These are phyloP conservation scores for Pecoramyces ruminantium DNA, from an alignment of 192 early-diverging fungal genomes.

Conservation along the genomic window DNA sequence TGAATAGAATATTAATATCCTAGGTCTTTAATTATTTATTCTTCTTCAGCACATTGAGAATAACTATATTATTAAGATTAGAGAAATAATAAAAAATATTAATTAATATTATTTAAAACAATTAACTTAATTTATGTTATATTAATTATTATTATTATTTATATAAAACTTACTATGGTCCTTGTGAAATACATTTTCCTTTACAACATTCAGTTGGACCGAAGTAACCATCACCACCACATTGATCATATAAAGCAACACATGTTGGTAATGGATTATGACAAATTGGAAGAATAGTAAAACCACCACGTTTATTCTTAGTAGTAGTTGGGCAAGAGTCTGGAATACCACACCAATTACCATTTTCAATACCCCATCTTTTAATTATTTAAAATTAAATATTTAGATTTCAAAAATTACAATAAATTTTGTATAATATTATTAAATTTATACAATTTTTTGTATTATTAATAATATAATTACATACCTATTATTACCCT, in stretches of 20 bases:
- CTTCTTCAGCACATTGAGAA: too few species aligned
- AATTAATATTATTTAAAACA: too few species aligned
- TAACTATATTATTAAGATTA: too few species aligned
- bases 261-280: neutral
- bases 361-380: neutral
- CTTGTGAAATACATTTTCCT: neutral
- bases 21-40: too few species aligned
- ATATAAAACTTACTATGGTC: neutral
- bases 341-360: neutral
- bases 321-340: neutral
- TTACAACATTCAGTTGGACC: neutral
- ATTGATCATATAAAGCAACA: neutral
- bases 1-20: too few species aligned
- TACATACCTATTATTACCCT: neutral
- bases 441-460: too few species aligned
- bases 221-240: neutral
- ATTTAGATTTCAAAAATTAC: too few species aligned
- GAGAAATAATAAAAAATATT: too few species aligned
- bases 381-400: too few species aligned
- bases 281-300: neutral
- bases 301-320: neutral
- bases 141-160: neutral
- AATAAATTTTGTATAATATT: too few species aligned
- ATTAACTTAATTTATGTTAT: too few species aligned
- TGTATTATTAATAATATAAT: too few species aligned